Base-by-base conservation (phyloP, 768 basidiomycete species). In the Kwoniella newhampshirensis region DNA sequence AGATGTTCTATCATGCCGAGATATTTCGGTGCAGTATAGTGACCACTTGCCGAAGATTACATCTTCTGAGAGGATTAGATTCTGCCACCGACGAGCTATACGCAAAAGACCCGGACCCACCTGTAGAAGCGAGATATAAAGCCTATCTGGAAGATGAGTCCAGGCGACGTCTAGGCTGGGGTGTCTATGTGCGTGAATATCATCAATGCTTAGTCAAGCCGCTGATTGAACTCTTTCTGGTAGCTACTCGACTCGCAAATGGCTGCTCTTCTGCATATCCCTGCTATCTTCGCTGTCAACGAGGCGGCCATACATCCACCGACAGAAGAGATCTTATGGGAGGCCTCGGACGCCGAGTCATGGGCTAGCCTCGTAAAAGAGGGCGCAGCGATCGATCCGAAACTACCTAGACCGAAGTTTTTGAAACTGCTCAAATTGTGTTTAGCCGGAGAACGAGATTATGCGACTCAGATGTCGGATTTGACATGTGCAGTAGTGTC, bases 1-100 rank as follows among this genome's bases (percentile, higher is more conserved):
- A 73, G 32, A 60, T 73, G 54, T 68, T 63, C 32, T 60, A 70
- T 9, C 68, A 73, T 47, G 59, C 66, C 9, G 71, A 73, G 46
- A 73, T 73, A 26, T 66, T 62, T 21, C 53, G 71, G 49, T 54
- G 62, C 23, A 68, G 66, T 51, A 59, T 73, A 13, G 62, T 64
- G 3, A 68, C 71, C 12, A 66, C 65, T 2, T 53, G 63, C 23
- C 50, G 71, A 7, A 36, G 71, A 41, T 41, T 70, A 39, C 61
- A 70, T 27, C 60, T 70, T 9, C 54, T 73, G 3, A 66, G 71
- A 26, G 54, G 62, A 1, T 50, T 54, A 12, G 55, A 57, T 4
- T 52, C 64, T 7, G 62, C 65, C 11, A 59, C 55, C 18, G 54
- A 69, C 35, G 63, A 67, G 8, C 43, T 67, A 15, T 50, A 59